Base-by-base conservation (phyloP, 345 rosid species). In the Acer saccharum region DNA sequence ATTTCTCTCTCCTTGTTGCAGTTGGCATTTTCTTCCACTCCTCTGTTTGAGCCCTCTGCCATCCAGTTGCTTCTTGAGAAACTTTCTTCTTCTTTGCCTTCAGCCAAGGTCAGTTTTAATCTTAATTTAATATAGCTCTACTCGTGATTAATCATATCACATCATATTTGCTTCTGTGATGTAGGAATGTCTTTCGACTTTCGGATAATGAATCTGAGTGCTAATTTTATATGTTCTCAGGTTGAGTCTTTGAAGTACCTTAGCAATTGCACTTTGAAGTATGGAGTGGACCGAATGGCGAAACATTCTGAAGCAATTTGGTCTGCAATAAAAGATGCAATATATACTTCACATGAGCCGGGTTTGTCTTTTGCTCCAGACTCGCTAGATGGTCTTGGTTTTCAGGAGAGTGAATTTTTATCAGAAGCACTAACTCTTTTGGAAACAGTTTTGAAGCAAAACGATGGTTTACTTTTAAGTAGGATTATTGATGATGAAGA, bases 211-310 rank as follows among this genome's bases (percentile, higher is more conserved):
- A 52, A 21, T 35, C 50, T 57, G 57, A 57, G 70, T 76, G 74
- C 58, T 52, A 69, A 62, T 55, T 72, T 69, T 81, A 8, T 63
- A 69, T 78, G 50, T 74, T 73, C 71, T 43, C 80, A 96, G 99
- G 90, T 92, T 81, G 99, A 96, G 85, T 91, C 99, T 77, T 86
- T 96, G 86, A 92, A 85, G 86, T 96, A 83, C 82, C 90, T 96
- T 64, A 75, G 85, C 60, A 72, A 81, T 81, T 92, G 99, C 84
- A 78, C 81, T 0, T 21, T 81, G 63, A 89, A 86, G 61, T 96
- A 91, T 87, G 97, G 97, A 69, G 89, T 79, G 65, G 89, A 84
- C 65, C 83, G 90, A 83, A 86, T 89, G 84, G 87, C 70, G 81
- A 89, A 84, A 83, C 93, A 96, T 78, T 87, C 89, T 55, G 77